Evolutionary conservation across 176 grass and related monocot species (phyloP).

Genomic region (Carex myosuroides): DNA sequence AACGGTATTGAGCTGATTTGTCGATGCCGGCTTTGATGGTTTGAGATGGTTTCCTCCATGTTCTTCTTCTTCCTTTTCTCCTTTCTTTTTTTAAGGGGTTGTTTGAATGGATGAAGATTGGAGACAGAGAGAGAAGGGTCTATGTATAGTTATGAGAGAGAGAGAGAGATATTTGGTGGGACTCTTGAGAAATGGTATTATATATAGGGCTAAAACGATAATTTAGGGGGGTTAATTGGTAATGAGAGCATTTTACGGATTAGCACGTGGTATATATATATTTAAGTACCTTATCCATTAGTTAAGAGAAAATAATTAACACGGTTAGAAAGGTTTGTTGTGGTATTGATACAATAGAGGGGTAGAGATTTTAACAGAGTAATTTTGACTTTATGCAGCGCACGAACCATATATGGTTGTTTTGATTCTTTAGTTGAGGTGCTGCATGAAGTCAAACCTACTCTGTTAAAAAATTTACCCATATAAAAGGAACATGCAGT

Average conservation of each 20-base stretch:
- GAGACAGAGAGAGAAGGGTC: background rate
- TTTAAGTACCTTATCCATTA: background rate
- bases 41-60: conserved; percentile 4
- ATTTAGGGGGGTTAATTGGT: background rate
- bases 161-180: background rate
- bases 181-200: background rate
- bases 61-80: background rate
- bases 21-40: conserved; percentile 24
- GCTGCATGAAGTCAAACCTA: too few relatives aligned
- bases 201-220: background rate
- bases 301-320: background rate
- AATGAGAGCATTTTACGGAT: background rate
- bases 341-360: background rate
- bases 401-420: too few relatives aligned
- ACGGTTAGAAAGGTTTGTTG: background rate
- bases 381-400: too few relatives aligned
- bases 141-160: background rate
- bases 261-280: background rate
- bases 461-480: background rate
- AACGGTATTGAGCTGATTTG: background rate
- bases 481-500: background rate
- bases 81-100: background rate
- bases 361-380: too few relatives aligned
- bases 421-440: too few relatives aligned
- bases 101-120: background rate